Percentiles rank a stretch among this genome's conserved stretches.
phyloP scores from a whole-genome alignment of 345 rosid species.

The Acer campestre region DNA sequence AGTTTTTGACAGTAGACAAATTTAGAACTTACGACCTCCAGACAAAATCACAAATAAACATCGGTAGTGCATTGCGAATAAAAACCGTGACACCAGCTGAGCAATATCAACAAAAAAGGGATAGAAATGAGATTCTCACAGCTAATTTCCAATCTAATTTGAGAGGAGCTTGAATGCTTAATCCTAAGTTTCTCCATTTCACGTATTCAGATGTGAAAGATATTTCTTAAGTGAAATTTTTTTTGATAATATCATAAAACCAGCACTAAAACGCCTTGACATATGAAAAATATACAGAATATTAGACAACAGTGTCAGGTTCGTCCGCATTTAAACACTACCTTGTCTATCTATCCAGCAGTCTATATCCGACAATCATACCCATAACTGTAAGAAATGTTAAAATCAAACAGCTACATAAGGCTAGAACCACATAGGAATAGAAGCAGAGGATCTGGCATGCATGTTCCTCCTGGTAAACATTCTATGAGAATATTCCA shows the following conservation, averaged over 20 bases:
- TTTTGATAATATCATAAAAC: background rate
- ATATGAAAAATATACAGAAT: background rate
- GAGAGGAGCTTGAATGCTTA: background rate
- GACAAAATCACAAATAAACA: background rate
- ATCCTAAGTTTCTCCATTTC: background rate
- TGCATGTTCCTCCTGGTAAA: background rate
- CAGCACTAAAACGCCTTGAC: background rate
- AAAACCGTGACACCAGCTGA: background rate
- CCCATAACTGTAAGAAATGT: background rate
- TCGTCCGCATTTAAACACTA: background rate
- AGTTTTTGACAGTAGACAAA: slow-evolving; percentile 9
- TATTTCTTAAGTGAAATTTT: background rate
- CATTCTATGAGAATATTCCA: too few relatives aligned
- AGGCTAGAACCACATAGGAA: background rate
- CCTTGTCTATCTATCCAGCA: background rate
- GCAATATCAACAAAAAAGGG: background rate
- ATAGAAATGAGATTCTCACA: background rate
- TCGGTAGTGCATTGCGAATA: background rate
- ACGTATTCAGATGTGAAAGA: background rate
- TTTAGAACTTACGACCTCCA: background rate
- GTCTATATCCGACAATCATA: background rate
- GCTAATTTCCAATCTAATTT: background rate
- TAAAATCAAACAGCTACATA: background rate
- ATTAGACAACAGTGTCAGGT: background rate
- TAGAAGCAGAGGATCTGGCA: background rate